A percentile compares a stretch with the other conserved stretches of the same genome.
Conservation (phyloP, 1,284 basidiomycete genomes). For the Ceratobasidium theobromae region DNA sequence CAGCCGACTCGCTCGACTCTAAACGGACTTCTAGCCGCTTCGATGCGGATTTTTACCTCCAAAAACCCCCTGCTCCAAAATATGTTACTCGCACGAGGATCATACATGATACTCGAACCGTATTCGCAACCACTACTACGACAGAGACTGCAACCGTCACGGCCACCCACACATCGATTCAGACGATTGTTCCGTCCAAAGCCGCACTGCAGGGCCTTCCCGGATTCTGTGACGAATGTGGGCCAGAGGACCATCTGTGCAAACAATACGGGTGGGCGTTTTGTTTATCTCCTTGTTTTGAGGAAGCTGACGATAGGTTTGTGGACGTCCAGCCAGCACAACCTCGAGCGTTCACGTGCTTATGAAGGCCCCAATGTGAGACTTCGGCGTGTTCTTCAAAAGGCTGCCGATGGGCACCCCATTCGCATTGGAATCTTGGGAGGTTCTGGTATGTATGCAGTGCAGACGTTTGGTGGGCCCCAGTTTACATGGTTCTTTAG, state of each 20-base stretch:
- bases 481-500: not conserved
- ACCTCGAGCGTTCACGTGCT: conserved; percentile 36
- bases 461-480: not conserved
- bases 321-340: conserved; percentile 25
- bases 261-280: conserved; percentile 35
- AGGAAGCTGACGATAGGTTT: not conserved
- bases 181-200: conserved; percentile 8
- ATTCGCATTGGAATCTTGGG: conserved; percentile 36
- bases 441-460: conserved; percentile 29
- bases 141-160: conserved; percentile 29
- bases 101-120: conserved; percentile 8
- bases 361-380: conserved; percentile 37
- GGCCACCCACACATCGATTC: conserved; percentile 3
- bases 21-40: conserved; percentile 10
- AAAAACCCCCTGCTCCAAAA: conserved; percentile 27
- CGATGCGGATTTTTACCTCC: conserved; percentile 12
- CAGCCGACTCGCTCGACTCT: conserved; percentile 1
- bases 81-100: conserved; percentile 33
- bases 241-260: conserved; percentile 35
- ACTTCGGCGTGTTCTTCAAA: conserved; percentile 35
- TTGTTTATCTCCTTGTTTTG: not conserved
- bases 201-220: not conserved
- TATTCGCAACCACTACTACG: conserved; percentile 26
- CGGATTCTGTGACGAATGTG: conserved; percentile 35
- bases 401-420: conserved; percentile 35